Evolutionary conservation across 352 stramenopile genomes (phyloP).

Genomic region (Phytophthora capsici): DNA sequence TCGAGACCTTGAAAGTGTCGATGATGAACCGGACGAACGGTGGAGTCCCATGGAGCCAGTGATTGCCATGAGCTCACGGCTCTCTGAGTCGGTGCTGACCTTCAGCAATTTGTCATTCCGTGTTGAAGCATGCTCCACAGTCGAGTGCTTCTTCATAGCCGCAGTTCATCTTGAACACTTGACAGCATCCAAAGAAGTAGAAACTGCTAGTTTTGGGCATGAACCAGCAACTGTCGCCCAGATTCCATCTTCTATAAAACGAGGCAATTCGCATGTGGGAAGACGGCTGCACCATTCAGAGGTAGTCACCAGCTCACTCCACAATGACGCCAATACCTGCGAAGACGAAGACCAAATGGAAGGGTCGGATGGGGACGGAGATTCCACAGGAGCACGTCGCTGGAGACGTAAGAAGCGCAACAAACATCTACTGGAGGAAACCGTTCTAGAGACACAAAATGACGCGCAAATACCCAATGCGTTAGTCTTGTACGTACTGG

Average conservation of each 20-base stretch:
- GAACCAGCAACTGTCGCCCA: not conserved
- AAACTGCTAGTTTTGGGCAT: not conserved
- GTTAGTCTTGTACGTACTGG: slow-evolving; percentile 82
- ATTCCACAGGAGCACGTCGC: slow-evolving; percentile 38
- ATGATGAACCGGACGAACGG: slow-evolving; percentile 29
- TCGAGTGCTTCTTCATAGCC: slow-evolving; percentile 72
- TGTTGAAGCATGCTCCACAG: slow-evolving; percentile 44
- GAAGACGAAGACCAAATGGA: slow-evolving; percentile 31
- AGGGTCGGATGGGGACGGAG: slow-evolving; percentile 12
- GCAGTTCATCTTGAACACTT: slow-evolving; percentile 36
- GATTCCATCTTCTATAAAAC: slow-evolving; percentile 19
- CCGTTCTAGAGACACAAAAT: slow-evolving; percentile 57
- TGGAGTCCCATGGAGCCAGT: slow-evolving; percentile 47
- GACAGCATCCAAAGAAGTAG: not conserved
- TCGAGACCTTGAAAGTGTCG: slow-evolving; percentile 1
- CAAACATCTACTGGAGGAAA: slow-evolving; percentile 68
- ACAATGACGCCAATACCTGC: not conserved
- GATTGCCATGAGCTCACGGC: slow-evolving; percentile 22
- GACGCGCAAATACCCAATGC: slow-evolving; percentile 59
- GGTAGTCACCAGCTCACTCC: slow-evolving; percentile 41
- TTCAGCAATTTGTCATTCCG: slow-evolving; percentile 27
- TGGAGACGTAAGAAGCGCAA: slow-evolving; percentile 85
- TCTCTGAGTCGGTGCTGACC: slow-evolving; percentile 17
- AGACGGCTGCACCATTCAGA: slow-evolving; percentile 41
- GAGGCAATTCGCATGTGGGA: slow-evolving; percentile 26